phyloP scores from a whole-genome alignment of 805 yeast species.

The Jamesozyma gamospora region DNA sequence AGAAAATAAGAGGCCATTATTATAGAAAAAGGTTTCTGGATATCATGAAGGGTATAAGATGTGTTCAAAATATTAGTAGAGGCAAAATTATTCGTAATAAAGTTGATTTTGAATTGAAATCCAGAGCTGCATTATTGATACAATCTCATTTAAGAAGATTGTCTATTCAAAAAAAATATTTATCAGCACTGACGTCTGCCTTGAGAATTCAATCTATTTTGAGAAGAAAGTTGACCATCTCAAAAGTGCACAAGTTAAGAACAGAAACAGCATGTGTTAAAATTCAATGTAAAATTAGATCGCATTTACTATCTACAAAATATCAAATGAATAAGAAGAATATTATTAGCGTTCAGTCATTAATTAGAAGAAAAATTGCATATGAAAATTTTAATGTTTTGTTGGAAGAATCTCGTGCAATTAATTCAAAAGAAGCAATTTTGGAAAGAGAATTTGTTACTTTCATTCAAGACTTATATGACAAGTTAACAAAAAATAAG shows the following conservation, averaged over 20 bases:
- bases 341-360: conserved; percentile 60
- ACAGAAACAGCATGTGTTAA: conserved; percentile 48
- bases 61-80: conserved; percentile 54
- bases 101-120: conserved; percentile 47
- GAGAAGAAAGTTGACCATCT: conserved; percentile 41
- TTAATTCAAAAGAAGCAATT: conserved; percentile 19
- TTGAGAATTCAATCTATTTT: conserved; percentile 36
- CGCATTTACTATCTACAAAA: conserved; percentile 41
- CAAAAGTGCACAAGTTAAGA: conserved; percentile 36
- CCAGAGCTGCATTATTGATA: conserved; percentile 55
- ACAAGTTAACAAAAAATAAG: conserved; percentile 70
- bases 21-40: conserved; percentile 53
- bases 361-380: conserved; percentile 65
- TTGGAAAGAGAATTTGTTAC: conserved; percentile 3
- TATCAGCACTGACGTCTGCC: conserved; percentile 15
- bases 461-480: conserved; percentile 55
- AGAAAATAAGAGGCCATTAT: conserved; percentile 57
- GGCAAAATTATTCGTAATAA: conserved; percentile 52
- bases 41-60: conserved; percentile 43
- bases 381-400: conserved; percentile 36
- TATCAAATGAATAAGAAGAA: conserved; percentile 38
- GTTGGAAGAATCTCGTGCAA: background rate
- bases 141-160: conserved; percentile 59
- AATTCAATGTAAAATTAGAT: conserved; percentile 63
- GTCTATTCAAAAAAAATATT: conserved; percentile 33